Conservation (phyloP, 2,329 filamentous ascomycete species). For the Exophiala xenobiotica region DNA sequence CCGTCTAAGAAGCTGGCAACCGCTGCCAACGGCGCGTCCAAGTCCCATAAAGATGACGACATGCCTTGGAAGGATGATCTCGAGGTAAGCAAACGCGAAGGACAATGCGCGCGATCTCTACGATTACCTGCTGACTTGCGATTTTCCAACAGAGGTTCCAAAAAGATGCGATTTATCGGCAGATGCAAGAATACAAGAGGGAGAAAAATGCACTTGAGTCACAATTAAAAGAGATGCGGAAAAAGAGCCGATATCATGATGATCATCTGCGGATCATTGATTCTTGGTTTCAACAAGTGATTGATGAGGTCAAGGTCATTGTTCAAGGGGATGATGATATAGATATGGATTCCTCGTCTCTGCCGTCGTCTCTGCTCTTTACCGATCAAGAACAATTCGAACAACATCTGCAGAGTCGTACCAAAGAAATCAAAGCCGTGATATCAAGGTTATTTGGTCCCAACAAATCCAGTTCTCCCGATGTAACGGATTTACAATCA, state of each 20-base stretch:
- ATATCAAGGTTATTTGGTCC: conserved; percentile 67
- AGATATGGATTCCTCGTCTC: conserved; percentile 36
- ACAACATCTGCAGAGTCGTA: conserved; percentile 73
- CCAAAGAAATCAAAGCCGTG: conserved; percentile 71
- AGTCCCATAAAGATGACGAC: conserved; percentile 64
- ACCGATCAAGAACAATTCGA: conserved; percentile 65
- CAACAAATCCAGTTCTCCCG: conserved; percentile 54
- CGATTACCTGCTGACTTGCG: not conserved
- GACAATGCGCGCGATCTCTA: not conserved
- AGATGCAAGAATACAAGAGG: conserved; percentile 97
- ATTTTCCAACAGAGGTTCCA: conserved; percentile 68
- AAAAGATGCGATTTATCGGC: conserved; percentile 94
- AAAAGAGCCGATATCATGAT: conserved; percentile 78
- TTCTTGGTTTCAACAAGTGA: conserved; percentile 90
- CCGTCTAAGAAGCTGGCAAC: conserved; percentile 86
- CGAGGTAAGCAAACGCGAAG: conserved; percentile 62
- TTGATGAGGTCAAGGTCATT: conserved; percentile 47
- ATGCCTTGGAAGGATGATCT: conserved; percentile 70
- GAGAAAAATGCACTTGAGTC: conserved; percentile 79
- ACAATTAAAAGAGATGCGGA: conserved; percentile 76
- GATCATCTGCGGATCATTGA: conserved; percentile 90
- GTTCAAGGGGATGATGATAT: conserved; percentile 27
- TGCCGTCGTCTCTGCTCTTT: conserved; percentile 57
- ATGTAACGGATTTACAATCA: conserved; percentile 69
- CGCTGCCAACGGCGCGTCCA: conserved; percentile 66